Conservation (phyloP, 2,329 filamentous ascomycete genomes). For the Curvularia hawaiiensis region DNA sequence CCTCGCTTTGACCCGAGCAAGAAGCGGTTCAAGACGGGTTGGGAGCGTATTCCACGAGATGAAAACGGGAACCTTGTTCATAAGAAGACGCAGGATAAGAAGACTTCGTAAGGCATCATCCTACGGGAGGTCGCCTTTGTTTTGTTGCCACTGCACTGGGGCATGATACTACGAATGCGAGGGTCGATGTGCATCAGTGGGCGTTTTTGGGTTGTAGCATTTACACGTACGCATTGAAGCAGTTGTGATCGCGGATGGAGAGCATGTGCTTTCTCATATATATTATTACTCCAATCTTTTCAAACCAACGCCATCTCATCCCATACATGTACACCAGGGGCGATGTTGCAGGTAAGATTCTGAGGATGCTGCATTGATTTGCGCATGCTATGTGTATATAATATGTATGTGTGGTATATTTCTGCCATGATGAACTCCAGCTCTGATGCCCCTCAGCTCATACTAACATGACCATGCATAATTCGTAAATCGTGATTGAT, state of each 20-base stretch:
- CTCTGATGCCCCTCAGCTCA: constrained; percentile 2
- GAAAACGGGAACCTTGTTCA: constrained; percentile 36
- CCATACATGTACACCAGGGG: not conserved
- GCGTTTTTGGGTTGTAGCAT: constrained; percentile 4
- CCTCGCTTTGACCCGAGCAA: constrained; percentile 83
- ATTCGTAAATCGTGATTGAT: constrained; percentile 9
- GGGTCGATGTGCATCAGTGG: not conserved
- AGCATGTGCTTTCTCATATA: not conserved
- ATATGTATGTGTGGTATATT: not conserved
- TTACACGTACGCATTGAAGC: not conserved
- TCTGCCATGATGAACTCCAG: constrained; percentile 3
- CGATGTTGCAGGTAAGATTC: not conserved
- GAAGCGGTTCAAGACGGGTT: constrained; percentile 76
- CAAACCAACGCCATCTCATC: not conserved
- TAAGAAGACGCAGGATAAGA: not conserved
- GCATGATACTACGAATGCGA: not conserved
- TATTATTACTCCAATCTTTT: not conserved
- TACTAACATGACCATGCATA: constrained; percentile 6
- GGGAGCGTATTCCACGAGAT: constrained; percentile 70
- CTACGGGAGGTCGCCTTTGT: not conserved
- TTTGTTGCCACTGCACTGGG: not conserved
- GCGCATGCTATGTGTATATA: constrained; percentile 1
- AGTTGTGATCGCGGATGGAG: not conserved
- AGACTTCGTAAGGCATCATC: not conserved
- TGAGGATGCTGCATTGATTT: not conserved